Conservation (phyloP, 495 filamentous ascomycete genomes). For the Annulohypoxylon bovei region DNA sequence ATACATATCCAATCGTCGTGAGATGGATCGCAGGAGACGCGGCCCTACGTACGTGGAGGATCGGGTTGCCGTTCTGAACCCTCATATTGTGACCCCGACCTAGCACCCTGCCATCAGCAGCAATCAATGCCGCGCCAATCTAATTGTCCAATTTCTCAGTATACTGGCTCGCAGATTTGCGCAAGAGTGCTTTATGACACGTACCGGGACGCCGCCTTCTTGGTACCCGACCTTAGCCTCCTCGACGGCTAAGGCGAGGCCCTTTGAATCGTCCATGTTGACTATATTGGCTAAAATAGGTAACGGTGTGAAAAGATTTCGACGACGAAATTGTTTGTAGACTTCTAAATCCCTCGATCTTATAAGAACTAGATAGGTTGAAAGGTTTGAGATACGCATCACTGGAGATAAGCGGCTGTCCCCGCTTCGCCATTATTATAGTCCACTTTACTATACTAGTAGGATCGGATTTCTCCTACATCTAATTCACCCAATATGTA, state of each 20-base stretch:
- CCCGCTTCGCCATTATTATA: conserved; percentile 4
- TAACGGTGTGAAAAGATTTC: no score
- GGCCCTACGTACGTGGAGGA: conserved; percentile 72
- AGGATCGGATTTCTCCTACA: neutral
- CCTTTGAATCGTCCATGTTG: conserved; percentile 63
- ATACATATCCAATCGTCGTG: neutral
- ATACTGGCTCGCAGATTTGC: neutral
- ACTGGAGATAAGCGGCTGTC: conserved; percentile 28
- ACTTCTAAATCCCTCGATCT: neutral
- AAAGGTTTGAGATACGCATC: neutral
- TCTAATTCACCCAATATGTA: neutral
- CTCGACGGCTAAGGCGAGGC: conserved; percentile 73
- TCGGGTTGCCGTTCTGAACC: conserved; percentile 78
- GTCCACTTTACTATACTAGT: conserved; percentile 3
- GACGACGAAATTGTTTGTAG: neutral
- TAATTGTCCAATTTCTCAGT: conserved; percentile 30
- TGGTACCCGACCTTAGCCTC: conserved; percentile 73
- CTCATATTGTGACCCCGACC: conserved; percentile 87
- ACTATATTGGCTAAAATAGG: neutral
- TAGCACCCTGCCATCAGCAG: conserved; percentile 74
- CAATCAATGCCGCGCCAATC: conserved; percentile 81
- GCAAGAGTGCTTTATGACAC: neutral
- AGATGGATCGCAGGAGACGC: neutral
- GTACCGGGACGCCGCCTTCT: conserved; percentile 81
- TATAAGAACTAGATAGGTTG: neutral